Base-by-base conservation (phyloP, 495 filamentous ascomycete species). In the Penicillium taxi region DNA sequence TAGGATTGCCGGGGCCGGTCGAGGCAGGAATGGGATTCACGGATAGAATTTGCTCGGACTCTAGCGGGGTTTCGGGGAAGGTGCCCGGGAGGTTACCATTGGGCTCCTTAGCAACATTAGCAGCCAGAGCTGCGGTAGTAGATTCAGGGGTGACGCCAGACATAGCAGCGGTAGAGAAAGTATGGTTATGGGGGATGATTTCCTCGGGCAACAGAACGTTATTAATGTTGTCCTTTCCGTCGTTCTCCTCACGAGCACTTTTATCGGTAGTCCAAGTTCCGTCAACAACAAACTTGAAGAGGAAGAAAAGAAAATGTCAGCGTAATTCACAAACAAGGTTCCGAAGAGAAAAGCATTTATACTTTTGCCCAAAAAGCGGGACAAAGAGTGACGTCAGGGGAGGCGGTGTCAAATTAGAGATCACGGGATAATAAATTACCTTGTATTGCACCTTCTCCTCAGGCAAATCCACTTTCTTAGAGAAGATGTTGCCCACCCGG, bases 281-380 rank as follows among this genome's bases (percentile, higher is more conserved):
- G 74, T 98, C 88, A 29, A 93, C 90, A 46, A 96, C 83, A 63
- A 94, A 96, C 86, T 94, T 55, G 20, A 6, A 28, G 15, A 25
- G 26, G 6, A 34, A 6, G 3, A 4, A 13, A 18, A 16, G n/a
- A 35, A 26, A 17, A 35, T 18, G 44, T 55, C 37, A 55, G 51
- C 23, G 32, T 26, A 27, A 26, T 6, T 20, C 24, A 17, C 30
- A n/a, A n/a, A n/a, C n/a, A n/a, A n/a, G n/a, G n/a, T n/a, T n/a
- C n/a, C n/a, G n/a, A n/a, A n/a, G n/a, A n/a, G n/a, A n/a, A n/a
- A n/a, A n/a, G 42, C 29, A 49, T 44, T 56, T 58, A 60, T 59
- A 54, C 37, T 39, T 40, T 37, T 26, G 32, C n/a, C n/a, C n/a
- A n/a, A 26, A 39, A 39, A 30, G 28, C 25, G 39, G 47, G 41